These are phyloP conservation scores for Arthrinium phaeospermum DNA, from an alignment of 2,329 filamentous ascomycete genomes.

Conservation along the genomic window DNA sequence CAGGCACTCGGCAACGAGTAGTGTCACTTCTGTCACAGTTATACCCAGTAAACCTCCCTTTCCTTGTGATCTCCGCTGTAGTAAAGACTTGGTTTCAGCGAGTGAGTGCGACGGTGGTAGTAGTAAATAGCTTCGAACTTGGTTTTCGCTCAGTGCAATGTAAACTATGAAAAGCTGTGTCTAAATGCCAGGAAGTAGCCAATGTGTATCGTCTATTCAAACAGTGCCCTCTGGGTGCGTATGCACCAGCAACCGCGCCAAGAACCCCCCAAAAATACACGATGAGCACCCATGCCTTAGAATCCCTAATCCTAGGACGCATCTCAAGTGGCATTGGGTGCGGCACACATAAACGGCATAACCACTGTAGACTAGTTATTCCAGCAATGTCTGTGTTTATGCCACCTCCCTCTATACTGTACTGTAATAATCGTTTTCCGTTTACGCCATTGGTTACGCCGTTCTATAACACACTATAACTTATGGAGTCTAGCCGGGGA, in stretches of 20 bases:
- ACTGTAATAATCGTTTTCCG: background rate
- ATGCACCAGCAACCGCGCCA: background rate
- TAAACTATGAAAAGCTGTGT: background rate
- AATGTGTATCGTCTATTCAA: background rate
- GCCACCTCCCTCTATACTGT: background rate
- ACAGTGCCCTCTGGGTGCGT: background rate
- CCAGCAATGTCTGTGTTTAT: slow-evolving; percentile 1
- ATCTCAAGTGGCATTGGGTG: background rate
- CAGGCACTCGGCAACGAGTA: no score
- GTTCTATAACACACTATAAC: background rate
- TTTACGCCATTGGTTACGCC: slow-evolving; percentile 2
- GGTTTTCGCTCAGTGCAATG: background rate
- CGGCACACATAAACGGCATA: background rate
- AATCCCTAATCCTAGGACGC: background rate
- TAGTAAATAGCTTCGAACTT: background rate
- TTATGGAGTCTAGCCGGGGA: background rate
- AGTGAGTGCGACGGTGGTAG: no score
- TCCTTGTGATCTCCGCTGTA: no score
- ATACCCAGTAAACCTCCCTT: no score
- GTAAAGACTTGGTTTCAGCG: no score
- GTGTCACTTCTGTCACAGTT: no score
- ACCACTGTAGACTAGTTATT: background rate
- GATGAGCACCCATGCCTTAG: background rate
- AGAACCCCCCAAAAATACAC: background rate
- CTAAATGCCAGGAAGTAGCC: background rate